Evolutionary conservation across 257 asterid species (phyloP).

Genomic region (Solanum gandarillasii): DNA sequence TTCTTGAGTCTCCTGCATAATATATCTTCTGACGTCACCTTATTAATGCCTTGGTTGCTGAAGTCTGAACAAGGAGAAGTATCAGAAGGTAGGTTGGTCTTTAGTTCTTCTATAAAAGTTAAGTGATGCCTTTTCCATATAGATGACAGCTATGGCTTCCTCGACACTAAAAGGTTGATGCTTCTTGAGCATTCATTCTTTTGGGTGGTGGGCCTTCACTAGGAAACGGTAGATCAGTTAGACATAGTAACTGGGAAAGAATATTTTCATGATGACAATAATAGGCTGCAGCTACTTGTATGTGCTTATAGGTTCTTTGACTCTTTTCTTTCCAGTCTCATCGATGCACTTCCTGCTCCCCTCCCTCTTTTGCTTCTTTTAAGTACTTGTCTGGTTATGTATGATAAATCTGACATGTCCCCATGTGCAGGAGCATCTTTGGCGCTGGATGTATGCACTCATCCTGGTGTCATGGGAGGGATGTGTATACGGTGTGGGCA

Average conservation of each 20-base stretch:
- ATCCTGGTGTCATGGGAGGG: slow-evolving; percentile 83
- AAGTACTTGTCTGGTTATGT: neutral
- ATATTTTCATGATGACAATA: neutral
- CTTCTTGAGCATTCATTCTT: neutral
- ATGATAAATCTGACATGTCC: neutral
- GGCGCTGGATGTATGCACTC: slow-evolving; percentile 30
- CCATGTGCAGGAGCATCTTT: slow-evolving; percentile 8
- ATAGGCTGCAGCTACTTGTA: neutral
- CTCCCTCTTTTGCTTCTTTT: neutral
- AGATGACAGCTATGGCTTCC: neutral
- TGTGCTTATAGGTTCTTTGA: neutral
- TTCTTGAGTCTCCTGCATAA: neutral
- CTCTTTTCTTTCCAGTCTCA: neutral
- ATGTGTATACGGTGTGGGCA: slow-evolving; percentile 80
- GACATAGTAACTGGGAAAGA: neutral
- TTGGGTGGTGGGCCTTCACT: neutral
- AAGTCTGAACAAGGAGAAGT: neutral
- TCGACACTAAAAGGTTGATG: neutral
- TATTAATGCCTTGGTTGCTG: neutral
- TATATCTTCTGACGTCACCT: neutral
- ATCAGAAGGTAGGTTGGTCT: neutral
- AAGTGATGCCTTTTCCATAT: neutral
- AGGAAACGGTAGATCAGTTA: neutral
- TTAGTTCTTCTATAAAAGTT: neutral
- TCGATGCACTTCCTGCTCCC: neutral